Conservation (phyloP, 495 filamentous ascomycete genomes). For the Lichenothelia convexa region DNA sequence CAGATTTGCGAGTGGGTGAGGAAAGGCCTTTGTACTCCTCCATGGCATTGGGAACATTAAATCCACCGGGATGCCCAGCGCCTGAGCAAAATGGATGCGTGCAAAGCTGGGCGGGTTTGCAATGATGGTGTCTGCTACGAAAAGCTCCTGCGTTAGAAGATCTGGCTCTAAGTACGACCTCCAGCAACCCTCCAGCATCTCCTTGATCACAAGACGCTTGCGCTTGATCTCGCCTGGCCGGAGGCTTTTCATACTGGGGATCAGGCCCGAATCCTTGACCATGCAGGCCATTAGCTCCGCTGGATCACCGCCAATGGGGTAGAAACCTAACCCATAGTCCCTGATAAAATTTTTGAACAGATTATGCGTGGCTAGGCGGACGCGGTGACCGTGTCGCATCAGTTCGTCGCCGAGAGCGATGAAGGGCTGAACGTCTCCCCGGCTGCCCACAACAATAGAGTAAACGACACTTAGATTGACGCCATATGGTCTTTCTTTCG, state of each 20-base stretch:
- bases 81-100: constrained; percentile 22
- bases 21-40: constrained; percentile 19
- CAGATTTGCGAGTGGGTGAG: constrained; percentile 25
- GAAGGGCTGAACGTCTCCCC: constrained; percentile 66
- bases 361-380: constrained; percentile 50
- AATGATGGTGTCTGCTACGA: constrained; percentile 24
- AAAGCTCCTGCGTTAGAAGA: constrained; percentile 24
- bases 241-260: constrained; percentile 44
- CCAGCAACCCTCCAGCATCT: constrained; percentile 26
- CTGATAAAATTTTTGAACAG: constrained; percentile 50
- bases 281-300: constrained; percentile 65
- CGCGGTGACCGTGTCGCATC: constrained; percentile 48
- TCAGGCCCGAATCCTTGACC: constrained; percentile 61
- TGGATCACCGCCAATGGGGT: constrained; percentile 52
- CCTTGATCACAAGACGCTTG: constrained; percentile 38
- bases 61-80: constrained; percentile 22
- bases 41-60: constrained; percentile 27
- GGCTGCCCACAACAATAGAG: constrained; percentile 63
- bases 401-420: constrained; percentile 51
- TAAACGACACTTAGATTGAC: too few relatives aligned
- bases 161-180: constrained; percentile 21
- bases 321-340: constrained; percentile 47
- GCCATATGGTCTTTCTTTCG: too few relatives aligned
- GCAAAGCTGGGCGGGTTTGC: constrained; percentile 23
- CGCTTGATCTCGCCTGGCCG: constrained; percentile 45